Percentiles rank a stretch among this genome's conserved stretches.
Evolutionary conservation across 2,329 filamentous ascomycete genomes (phyloP).

Genomic region (Bipolaris zeicola): DNA sequence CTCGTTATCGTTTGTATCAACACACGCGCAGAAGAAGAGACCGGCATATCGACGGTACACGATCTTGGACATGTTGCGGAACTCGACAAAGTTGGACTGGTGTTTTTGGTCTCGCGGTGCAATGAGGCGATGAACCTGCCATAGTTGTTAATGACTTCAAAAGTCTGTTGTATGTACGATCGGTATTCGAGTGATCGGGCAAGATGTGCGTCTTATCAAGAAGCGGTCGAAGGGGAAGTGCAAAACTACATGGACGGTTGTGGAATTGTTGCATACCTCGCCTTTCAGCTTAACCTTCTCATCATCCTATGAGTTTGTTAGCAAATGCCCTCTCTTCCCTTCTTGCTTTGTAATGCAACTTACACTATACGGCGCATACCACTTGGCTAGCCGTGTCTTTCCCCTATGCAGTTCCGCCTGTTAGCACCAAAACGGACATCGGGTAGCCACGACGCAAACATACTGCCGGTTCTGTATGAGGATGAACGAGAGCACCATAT

Average conservation of each 20-base stretch:
- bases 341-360: constrained; percentile 31
- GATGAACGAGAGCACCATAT: constrained; percentile 79
- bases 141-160: not conserved
- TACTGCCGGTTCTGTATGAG: constrained; percentile 90
- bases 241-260: not conserved
- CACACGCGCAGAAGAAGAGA: constrained; percentile 98
- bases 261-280: constrained; percentile 65
- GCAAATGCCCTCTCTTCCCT: constrained; percentile 7
- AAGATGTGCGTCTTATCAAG: not conserved
- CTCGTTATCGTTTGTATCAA: constrained; percentile 99
- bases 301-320: constrained; percentile 68
- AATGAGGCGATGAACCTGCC: constrained; percentile 92
- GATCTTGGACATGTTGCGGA: constrained; percentile 85
- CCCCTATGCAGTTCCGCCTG: constrained; percentile 63
- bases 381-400: constrained; percentile 97
- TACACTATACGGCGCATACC: constrained; percentile 94
- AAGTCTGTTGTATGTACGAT: not conserved
- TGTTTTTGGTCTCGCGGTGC: constrained; percentile 98
- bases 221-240: constrained; percentile 4
- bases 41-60: constrained; percentile 97
- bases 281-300: constrained; percentile 99
- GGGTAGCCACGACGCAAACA: not conserved
- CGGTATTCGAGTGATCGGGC: not conserved
- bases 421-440: not conserved
- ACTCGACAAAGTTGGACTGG: constrained; percentile 99